Evolutionary conservation across 2,329 filamentous ascomycete species (phyloP), one percentile per base, ranked within the genome.

Genomic region (Chaetomium sp.): DNA sequence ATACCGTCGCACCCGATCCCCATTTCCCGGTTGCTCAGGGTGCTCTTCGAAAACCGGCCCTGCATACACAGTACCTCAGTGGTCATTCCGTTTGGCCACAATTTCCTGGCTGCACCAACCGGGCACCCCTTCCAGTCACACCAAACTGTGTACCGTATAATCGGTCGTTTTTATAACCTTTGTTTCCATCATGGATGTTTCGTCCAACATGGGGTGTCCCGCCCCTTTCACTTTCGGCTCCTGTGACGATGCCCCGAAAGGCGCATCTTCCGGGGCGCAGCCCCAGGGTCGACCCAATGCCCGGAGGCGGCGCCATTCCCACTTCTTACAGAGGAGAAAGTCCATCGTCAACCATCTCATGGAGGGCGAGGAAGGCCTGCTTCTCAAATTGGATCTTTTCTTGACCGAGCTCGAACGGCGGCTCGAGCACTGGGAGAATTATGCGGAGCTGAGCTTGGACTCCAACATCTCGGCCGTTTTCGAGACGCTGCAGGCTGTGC

Each of bases 391-490:
- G 70, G 92, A 95, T 74, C 79, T 90, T 58, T 95, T 96, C 76
- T 83, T 99, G 62, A 85, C 89, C 47, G 93, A 98, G 75, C 83
- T 99, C 51, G 93, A 96, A 78, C 85, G 90, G 70, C 87, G 94
- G 61, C 82, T 99, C 55, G 93, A 96, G 73, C 90, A 92, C 76
- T 85, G 98, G 55, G 95, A 99, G 78, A 88, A 86, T 68, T 97
- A 96, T 74, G 89, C 91, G 68, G 92, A 96, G 73, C 79, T 93
- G 65, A 90, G 90, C 67, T 84, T 96, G 70, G 95, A 99, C 76
- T 84, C 90, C 53, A 91, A 92, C 73, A 88, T 98, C 63, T 89
- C 91, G 51, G 87, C 91, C 70, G 92, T 94, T 23, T 96, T 96
- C 77, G 83, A 88, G 19, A 96, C 93, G 0, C 82, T 99, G 1